Evolutionary conservation across 768 basidiomycete genomes (phyloP).

Genomic region (Pleurotus sapidus): DNA sequence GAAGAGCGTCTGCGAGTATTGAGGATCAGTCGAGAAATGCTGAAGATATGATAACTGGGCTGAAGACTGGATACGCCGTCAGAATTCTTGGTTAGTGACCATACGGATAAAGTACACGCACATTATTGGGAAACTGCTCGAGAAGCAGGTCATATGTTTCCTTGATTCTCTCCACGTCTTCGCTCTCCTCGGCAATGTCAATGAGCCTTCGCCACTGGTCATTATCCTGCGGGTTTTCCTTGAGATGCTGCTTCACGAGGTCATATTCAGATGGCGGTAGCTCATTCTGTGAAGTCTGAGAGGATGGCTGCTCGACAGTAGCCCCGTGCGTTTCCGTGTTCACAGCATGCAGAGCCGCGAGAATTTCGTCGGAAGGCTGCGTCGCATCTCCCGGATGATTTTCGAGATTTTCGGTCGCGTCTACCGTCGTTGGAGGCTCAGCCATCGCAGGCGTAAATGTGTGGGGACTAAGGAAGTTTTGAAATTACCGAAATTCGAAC

Average conservation of each 20-base stretch:
- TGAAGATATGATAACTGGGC: slow-evolving; percentile 85
- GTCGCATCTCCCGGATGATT: background rate
- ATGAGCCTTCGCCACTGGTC: slow-evolving; percentile 78
- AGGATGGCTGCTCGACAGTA: slow-evolving; percentile 24
- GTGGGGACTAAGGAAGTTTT: too few species aligned
- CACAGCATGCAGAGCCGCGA: slow-evolving; percentile 3
- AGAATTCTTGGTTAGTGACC: background rate
- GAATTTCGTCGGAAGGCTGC: slow-evolving; percentile 10
- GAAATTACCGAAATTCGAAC: too few species aligned
- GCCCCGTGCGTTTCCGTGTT: slow-evolving; percentile 9
- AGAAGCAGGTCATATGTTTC: slow-evolving; percentile 81
- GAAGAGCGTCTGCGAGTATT: slow-evolving; percentile 85
- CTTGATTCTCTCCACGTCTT: slow-evolving; percentile 78
- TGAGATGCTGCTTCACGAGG: slow-evolving; percentile 53
- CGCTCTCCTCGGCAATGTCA: slow-evolving; percentile 69
- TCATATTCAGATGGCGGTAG: slow-evolving; percentile 69
- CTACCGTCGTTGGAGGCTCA: slow-evolving; percentile 7
- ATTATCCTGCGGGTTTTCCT: slow-evolving; percentile 70
- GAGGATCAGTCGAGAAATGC: slow-evolving; percentile 63
- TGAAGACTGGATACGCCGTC: slow-evolving; percentile 47
- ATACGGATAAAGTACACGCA: slow-evolving; percentile 42
- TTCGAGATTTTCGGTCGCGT: background rate
- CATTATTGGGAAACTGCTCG: slow-evolving; percentile 87
- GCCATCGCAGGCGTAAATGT: slow-evolving; percentile 2
- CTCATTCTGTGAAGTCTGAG: slow-evolving; percentile 19